phyloP scores from a whole-genome alignment of 2,329 filamentous ascomycete species.

The Alternaria incomplexa region DNA sequence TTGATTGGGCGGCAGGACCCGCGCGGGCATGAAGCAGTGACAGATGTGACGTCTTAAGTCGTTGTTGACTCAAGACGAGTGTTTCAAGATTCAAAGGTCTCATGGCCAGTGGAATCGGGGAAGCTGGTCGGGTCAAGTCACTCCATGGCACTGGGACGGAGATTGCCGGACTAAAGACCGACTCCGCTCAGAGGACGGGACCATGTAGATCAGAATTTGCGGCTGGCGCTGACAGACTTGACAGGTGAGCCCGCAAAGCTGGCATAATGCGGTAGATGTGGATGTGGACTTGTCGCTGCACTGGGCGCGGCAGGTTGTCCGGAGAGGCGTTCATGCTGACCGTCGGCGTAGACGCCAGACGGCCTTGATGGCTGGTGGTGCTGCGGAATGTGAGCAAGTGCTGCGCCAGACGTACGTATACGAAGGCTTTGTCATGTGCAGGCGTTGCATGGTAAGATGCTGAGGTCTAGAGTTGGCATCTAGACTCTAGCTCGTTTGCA shows the following conservation, averaged over 20 bases:
- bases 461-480: not conserved
- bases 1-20: conserved; percentile 12
- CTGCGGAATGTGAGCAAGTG: not conserved
- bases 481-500: not conserved
- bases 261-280: not conserved
- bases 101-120: not conserved
- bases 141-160: not conserved
- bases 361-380: not conserved
- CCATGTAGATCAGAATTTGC: not conserved
- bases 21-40: conserved; percentile 13
- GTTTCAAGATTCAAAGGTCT: conserved; percentile 8
- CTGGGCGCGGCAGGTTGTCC: not conserved
- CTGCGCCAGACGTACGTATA: not conserved
- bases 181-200: not conserved
- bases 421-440: not conserved
- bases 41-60: conserved; percentile 15
- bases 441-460: not conserved
- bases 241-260: not conserved
- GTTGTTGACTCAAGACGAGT: conserved; percentile 11
- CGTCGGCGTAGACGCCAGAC: not conserved
- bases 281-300: not conserved
- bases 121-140: not conserved
- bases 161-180: not conserved
- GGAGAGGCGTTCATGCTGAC: not conserved
- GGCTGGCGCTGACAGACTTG: conserved; percentile 1